These are phyloP conservation scores for Penicillium thymicola DNA, from an alignment of 2,329 filamentous ascomycete genomes.

Conservation along the genomic window DNA sequence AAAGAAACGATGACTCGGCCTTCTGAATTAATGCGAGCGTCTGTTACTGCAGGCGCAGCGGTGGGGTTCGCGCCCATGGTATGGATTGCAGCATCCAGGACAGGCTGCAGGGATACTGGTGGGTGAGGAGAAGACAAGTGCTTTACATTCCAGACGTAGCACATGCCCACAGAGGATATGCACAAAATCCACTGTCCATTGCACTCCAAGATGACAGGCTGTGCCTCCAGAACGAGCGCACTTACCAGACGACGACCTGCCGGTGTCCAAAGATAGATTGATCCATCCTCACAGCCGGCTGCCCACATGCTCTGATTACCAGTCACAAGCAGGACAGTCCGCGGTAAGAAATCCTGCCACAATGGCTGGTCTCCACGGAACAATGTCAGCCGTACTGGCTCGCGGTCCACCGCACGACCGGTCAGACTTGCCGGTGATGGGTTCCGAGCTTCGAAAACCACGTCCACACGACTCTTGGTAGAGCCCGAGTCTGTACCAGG, in stretches of 20 bases:
- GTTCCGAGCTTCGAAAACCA: conserved; percentile 86
- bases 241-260: conserved; percentile 83
- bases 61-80: conserved; percentile 76
- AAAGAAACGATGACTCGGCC: conserved; percentile 86
- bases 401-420: conserved; percentile 61
- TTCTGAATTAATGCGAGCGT: conserved; percentile 83
- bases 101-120: conserved; percentile 81
- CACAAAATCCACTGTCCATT: conserved; percentile 85
- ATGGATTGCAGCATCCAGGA: conserved; percentile 81
- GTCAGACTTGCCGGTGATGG: conserved; percentile 61
- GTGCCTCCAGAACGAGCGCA: conserved; percentile 81
- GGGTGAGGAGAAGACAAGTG: conserved; percentile 81
- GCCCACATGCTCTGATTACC: conserved; percentile 91
- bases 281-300: conserved; percentile 88
- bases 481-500: conserved; percentile 33
- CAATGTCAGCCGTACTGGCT: conserved; percentile 80
- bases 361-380: conserved; percentile 74
- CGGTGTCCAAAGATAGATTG: conserved; percentile 85
- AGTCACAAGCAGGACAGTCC: conserved; percentile 81
- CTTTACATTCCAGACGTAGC: conserved; percentile 89
- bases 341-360: conserved; percentile 92
- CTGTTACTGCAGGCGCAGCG: conserved; percentile 78
- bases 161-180: conserved; percentile 82
- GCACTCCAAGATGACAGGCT: conserved; percentile 90
- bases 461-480: conserved; percentile 59